Evolutionary conservation across 768 basidiomycete species (phyloP), one percentile per base, ranked within the genome.

Genomic region (Mycena metata): DNA sequence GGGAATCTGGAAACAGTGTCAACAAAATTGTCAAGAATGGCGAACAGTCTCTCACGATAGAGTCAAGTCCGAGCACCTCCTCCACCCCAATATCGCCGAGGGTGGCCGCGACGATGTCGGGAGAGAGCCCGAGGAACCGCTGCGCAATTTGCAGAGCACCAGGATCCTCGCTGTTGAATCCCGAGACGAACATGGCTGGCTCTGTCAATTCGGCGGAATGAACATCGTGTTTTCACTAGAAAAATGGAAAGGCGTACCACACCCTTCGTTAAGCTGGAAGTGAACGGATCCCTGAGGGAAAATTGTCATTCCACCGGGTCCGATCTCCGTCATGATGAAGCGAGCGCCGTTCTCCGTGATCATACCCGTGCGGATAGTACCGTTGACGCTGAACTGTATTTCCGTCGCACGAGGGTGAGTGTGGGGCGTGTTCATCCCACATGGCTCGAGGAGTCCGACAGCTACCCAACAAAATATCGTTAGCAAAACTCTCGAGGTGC

Each of bases 401-500:
- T 73, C 72, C 13, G 72, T 73, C 8, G 72, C 72, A 2, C 72
- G 69, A 19, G 72, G 72, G 43, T 73, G 72, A 11, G 61, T 65
- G 60, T 73, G 72, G 8, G 72, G 72, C 3, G 63, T 64, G 59
- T 73, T 70, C 52, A 73, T 49, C 3, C 56, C 51, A 60, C 72
- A 73, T 2, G 55, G 47, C 17, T 57, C 72, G 17, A 73, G 49
- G 46, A 66, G 45, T 7, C 72, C 72, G 21, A 65, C n/a, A 2
- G 69, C 72, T 73, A 35, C 3, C n/a, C n/a, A n/a, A 6, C 1
- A 19, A 11, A 45, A 15, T 4, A 5, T 19, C 49, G 43, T 19
- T 21, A 7, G 11, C 19, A 6, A n/a, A 36, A 19, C 24, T 39
- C 1, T 42, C 23, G 2, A 51, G n/a, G 30, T 16, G 6, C 5